These are phyloP conservation scores for Multifurca ochricompacta DNA, from an alignment of 768 basidiomycete genomes.

Conservation along the genomic window DNA sequence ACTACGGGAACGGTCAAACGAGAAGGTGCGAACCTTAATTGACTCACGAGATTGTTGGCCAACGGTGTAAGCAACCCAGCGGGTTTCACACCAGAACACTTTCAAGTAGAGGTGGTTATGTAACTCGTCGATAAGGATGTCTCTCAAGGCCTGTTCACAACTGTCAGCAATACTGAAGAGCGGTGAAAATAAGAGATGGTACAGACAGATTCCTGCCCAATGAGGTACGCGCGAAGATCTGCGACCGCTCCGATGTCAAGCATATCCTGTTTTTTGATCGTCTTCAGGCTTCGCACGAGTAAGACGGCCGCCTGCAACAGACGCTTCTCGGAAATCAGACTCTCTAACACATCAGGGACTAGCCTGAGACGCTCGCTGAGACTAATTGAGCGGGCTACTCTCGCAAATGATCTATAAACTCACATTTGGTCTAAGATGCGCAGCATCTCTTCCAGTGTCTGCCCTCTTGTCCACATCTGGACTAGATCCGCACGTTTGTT, in stretches of 20 bases:
- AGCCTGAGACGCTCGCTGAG: constrained; percentile 68
- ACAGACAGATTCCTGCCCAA: constrained; percentile 78
- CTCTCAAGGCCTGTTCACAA: constrained; percentile 63
- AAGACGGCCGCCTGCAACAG: constrained; percentile 83
- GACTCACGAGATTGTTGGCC: constrained; percentile 71
- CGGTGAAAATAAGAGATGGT: not conserved
- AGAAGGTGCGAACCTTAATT: not conserved
- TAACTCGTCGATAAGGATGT: constrained; percentile 91
- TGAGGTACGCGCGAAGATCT: constrained; percentile 79
- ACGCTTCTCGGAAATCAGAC: constrained; percentile 92
- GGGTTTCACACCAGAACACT: constrained; percentile 89
- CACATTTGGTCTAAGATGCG: constrained; percentile 91
- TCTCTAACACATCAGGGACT: constrained; percentile 87
- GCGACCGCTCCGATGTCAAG: constrained; percentile 90
- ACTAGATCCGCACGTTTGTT: constrained; percentile 83
- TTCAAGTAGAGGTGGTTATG: constrained; percentile 97
- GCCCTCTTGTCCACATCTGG: constrained; percentile 82
- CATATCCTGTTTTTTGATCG: constrained; percentile 89
- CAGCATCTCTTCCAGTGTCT: constrained; percentile 94
- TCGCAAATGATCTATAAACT: constrained; percentile 7
- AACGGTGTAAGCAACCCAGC: constrained; percentile 80
- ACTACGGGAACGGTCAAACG: constrained; percentile 36
- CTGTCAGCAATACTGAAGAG: constrained; percentile 4
- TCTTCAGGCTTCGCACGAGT: constrained; percentile 80
- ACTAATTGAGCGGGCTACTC: constrained; percentile 18